Evolutionary conservation across 2,329 filamentous ascomycete genomes (phyloP).

Genomic region (Zasmidium cellare): DNA sequence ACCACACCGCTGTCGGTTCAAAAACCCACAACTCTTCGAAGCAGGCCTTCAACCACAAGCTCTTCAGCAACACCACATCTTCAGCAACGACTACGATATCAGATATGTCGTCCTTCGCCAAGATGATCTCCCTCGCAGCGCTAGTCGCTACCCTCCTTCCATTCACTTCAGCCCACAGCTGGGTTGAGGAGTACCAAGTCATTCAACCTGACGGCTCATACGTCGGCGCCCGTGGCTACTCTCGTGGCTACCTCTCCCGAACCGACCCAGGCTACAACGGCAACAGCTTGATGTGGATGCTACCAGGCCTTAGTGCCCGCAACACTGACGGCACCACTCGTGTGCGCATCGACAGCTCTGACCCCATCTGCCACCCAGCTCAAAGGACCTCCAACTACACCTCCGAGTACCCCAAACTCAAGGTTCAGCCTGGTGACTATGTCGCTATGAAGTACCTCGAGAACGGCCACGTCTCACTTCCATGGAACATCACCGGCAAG

Average conservation of each 20-base stretch:
- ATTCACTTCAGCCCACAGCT: constrained; percentile 63
- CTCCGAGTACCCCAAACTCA: constrained; percentile 63
- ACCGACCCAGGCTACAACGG: constrained; percentile 59
- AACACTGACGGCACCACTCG: constrained; percentile 37
- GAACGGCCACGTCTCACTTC: constrained; percentile 51
- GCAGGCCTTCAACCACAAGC: constrained; percentile 18
- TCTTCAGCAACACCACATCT: constrained; percentile 5
- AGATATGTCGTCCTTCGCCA: constrained; percentile 14
- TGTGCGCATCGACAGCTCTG: constrained; percentile 49
- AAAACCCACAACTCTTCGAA: constrained; percentile 12
- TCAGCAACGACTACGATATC: constrained; percentile 9
- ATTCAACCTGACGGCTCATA: constrained; percentile 75
- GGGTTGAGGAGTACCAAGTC: constrained; percentile 75
- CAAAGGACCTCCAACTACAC: constrained; percentile 59
- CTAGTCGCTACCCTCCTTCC: constrained; percentile 28
- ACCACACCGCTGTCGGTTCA: constrained; percentile 12
- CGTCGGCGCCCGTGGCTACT: constrained; percentile 68
- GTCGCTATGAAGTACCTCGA: constrained; percentile 53
- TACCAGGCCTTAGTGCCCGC: constrained; percentile 52
- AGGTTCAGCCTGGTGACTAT: constrained; percentile 50
- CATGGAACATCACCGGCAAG: constrained; percentile 43
- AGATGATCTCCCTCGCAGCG: constrained; percentile 14
- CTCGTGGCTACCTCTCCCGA: constrained; percentile 69
- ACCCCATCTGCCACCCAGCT: constrained; percentile 63
- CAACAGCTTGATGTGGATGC: constrained; percentile 59